A percentile compares a stretch with the other conserved stretches of the same genome.
Evolutionary conservation across 2,329 filamentous ascomycete genomes (phyloP).

Genomic region (Colletotrichum euphorbiae): DNA sequence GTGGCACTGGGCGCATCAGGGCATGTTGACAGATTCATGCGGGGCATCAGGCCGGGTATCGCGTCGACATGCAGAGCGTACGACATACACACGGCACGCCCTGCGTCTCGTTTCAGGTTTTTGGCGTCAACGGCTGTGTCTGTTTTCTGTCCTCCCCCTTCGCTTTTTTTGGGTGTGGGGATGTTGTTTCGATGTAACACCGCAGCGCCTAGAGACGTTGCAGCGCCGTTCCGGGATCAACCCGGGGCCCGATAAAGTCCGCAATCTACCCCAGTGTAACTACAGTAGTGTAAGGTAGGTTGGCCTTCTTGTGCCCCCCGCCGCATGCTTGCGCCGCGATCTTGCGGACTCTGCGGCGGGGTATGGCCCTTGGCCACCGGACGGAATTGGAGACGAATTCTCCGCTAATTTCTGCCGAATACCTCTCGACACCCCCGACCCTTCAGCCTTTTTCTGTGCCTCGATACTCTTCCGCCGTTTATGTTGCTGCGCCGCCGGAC

Average conservation of each 20-base stretch:
- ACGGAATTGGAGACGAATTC: background rate
- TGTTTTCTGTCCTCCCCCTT: background rate
- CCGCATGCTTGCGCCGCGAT: background rate
- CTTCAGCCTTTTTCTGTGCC: background rate
- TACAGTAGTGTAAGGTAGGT: too few relatives aligned
- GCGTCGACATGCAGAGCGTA: too few relatives aligned
- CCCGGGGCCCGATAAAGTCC: conserved; percentile 9
- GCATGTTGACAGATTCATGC: background rate
- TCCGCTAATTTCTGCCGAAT: conserved; percentile 22
- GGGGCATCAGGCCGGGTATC: background rate
- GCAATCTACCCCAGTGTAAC: too few relatives aligned
- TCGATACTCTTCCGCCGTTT: background rate
- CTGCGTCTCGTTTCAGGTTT: background rate
- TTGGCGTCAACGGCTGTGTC: background rate
- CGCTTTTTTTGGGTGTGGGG: background rate
- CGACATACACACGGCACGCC: background rate
- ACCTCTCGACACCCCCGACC: conserved; percentile 11
- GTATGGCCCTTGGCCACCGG: background rate
- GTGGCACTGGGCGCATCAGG: background rate
- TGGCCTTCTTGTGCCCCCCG: background rate
- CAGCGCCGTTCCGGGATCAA: background rate
- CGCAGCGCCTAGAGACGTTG: conserved; percentile 1
- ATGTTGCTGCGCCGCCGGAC: background rate
- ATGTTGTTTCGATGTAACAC: conserved; percentile 1
- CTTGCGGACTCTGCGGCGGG: conserved; percentile 8